Base-by-base conservation (phyloP, 2,329 filamentous ascomycete genomes). In the Epichloe uncinata region DNA sequence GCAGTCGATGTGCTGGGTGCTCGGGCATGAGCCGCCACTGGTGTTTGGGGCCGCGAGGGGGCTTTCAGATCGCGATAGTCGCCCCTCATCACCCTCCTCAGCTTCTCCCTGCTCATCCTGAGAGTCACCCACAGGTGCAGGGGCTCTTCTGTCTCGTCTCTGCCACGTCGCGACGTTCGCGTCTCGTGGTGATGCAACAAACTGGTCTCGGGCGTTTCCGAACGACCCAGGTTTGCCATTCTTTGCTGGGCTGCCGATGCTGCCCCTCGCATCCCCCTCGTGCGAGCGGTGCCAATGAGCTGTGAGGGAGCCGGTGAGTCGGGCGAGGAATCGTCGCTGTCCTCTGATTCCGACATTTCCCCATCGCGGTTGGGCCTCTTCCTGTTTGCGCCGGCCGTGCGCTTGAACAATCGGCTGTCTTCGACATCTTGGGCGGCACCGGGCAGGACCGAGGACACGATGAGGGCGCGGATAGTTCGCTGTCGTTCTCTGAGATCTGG, bases 401-500 rank as follows among this genome's bases (percentile, higher is more conserved):
- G 80, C 69, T 95, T 95, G 71, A 85, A 95, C 5, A 97, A 74
- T 42, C 88, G 81, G 60, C 87, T 95, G 42, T 93, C 87, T 54
- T 96, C 90, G 43, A 95, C 71, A 3, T 78, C 78, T 50, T 81
- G 72, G 4, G 86, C 91, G 4, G 88, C 87, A 22, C 91, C 93
- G 15, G 93, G 93, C 52, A 98, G 78, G 20, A 95, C 89, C 3
- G 87, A 90, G 9, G 91, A 96, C 1, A 98, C 88, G 48, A 97
- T 79, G 57, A 96, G 76, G 0, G 91, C 96, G 44, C 93, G 82
- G 50, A 97, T 91, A 1, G 93, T 97, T 47, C 91, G 81, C 68
- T 93, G 91, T 49, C 90, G 80, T 59, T 98, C 93, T 64, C 94
- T 95, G 52, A 98, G 80, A 68, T 98, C 93, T n/a, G 93, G 93